Conservation (phyloP, 805 yeast genomes). For the Teunomyces lycoperdinae region DNA sequence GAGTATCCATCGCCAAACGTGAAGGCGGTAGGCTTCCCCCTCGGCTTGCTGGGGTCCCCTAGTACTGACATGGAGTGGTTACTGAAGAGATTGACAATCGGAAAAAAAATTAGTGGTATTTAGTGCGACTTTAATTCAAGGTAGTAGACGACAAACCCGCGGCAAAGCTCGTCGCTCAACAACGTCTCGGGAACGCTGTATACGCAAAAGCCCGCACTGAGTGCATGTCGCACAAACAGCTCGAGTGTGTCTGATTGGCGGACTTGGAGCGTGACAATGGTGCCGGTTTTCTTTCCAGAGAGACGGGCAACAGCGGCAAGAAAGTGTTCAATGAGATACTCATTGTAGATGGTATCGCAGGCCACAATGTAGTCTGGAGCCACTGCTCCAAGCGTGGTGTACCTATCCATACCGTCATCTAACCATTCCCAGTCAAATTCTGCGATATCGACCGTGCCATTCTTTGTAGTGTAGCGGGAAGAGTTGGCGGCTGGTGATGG, state of each 20-base stretch:
- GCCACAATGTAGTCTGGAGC: constrained; percentile 52
- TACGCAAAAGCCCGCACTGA: constrained; percentile 31
- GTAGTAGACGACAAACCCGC: constrained; percentile 48
- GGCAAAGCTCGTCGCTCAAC: constrained; percentile 28
- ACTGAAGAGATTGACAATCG: too few species aligned
- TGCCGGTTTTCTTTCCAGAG: constrained; percentile 30
- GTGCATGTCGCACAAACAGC: constrained; percentile 36
- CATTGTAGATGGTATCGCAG: constrained; percentile 67
- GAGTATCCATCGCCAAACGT: constrained; percentile 1
- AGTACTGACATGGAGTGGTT: background rate
- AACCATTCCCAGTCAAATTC: constrained; percentile 64
- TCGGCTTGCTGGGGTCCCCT: constrained; percentile 2
- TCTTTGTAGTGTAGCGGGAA: constrained; percentile 6
- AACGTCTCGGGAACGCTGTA: constrained; percentile 29
- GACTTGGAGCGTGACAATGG: constrained; percentile 50
- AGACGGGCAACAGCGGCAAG: constrained; percentile 40
- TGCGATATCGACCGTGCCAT: constrained; percentile 37
- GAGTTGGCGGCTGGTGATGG: too few species aligned
- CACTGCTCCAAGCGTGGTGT: constrained; percentile 8
- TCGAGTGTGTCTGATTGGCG: constrained; percentile 52
- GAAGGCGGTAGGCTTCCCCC: constrained; percentile 1
- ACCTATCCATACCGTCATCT: constrained; percentile 29
- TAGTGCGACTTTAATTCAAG: constrained; percentile 2
- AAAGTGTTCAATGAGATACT: constrained; percentile 51
- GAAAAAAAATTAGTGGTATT: background rate